Evolutionary conservation across 108 stramenopile species (phyloP), one percentile per base, ranked within the genome.

Genomic region (Skeletonema tropicum): DNA sequence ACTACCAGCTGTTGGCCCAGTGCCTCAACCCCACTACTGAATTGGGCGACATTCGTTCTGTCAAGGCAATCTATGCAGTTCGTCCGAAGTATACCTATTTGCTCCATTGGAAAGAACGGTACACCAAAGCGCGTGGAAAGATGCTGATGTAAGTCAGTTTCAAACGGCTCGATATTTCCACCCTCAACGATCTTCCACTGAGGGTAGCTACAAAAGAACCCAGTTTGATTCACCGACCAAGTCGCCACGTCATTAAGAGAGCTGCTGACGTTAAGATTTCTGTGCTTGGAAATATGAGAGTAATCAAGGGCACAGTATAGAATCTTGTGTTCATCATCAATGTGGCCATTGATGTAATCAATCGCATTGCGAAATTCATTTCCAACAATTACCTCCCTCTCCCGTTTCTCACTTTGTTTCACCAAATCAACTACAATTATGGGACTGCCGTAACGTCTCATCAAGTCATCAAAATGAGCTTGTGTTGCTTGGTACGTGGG

Each of bases 21-120:
- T 2, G 97, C 97, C 74, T 95, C 88, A 2, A 98, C 91, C 19
- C 97, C 99, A 1, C 97, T 94, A 73, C 90, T 90, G 73, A 97
- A 98, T 71, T 98, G 98, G 9, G 97, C 99, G 35, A 98, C 97
- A 82, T 98, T 99, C 15, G 99, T 99, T 57, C 99, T 86, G 78
- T 98, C 98, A n/a, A 97, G 84, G 57, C 94, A 94, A 64, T 99
- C 99, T 66, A 99, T 97, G 75, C 99, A 99, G 78, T 99, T 99
- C 0, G 98, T 98, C 62, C 99, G 84, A 17, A 98, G 79, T 46
- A 99, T 96, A 15, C 99, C 99, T 13, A 83, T 82, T 73, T 99
- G 98, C 77, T 96, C 95, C 95, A 96, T 90, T 14, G 95, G 89
- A 70, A 94, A 93, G n/a, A 90, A 86, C 17, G 90, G 89, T 30